Conservation (phyloP, 768 basidiomycete species). For the Lentinula sp. region DNA sequence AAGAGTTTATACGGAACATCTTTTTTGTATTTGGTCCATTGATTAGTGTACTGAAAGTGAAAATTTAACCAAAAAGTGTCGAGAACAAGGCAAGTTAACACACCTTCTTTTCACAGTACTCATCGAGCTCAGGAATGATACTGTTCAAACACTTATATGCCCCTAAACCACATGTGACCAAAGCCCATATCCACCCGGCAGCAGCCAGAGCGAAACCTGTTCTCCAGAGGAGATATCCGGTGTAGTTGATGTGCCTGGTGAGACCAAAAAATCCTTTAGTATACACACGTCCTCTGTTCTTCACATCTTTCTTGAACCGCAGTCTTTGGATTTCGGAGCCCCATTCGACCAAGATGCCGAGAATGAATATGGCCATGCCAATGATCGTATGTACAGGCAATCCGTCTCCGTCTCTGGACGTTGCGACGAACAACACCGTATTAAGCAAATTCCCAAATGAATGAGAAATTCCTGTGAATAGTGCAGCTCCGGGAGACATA, state of each 20-base stretch:
- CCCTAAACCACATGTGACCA: background rate
- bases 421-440: conserved; percentile 14
- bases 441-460: conserved; percentile 13
- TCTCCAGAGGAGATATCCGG: background rate
- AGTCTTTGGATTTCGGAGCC: conserved; percentile 15
- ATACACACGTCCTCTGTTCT: conserved; percentile 9
- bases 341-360: conserved; percentile 14
- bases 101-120: background rate
- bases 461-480: background rate
- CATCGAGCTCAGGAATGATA: background rate
- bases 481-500: background rate
- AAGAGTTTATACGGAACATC: background rate
- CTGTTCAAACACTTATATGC: background rate
- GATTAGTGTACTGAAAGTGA: background rate
- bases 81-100: background rate
- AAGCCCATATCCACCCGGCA: background rate
- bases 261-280: background rate
- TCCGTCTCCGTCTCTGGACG: background rate
- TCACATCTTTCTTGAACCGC: conserved; percentile 17
- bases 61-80: background rate
- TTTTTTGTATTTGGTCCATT: background rate
- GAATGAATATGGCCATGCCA: conserved; percentile 13
- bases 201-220: background rate
- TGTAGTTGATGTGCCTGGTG: background rate
- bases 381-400: conserved; percentile 10